Evolutionary conservation across 805 yeast species (phyloP).

Genomic region (Candida berthetii): DNA sequence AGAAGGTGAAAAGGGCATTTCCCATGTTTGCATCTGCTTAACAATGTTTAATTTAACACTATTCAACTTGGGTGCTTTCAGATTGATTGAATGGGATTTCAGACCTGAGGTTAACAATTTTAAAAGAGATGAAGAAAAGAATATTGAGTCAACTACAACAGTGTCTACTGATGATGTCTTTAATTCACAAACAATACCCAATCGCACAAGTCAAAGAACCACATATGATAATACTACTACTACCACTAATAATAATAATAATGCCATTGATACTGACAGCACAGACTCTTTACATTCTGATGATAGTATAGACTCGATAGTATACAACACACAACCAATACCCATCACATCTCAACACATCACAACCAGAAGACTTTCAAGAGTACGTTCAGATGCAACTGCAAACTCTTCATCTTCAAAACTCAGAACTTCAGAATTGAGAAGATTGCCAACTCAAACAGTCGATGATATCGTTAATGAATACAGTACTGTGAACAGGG

Average conservation of each 20-base stretch:
- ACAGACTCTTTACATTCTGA: too few species aligned
- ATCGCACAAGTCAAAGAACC: background rate
- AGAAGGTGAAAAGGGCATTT: slow-evolving; percentile 66
- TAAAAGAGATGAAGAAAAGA: slow-evolving; percentile 11
- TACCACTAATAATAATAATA: too few species aligned
- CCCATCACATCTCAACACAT: background rate
- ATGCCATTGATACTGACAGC: too few species aligned
- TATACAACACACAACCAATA: background rate
- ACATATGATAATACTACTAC: background rate
- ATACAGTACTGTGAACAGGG: slow-evolving; percentile 19
- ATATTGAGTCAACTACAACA: background rate
- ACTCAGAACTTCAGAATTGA: slow-evolving; percentile 2
- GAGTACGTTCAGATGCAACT: slow-evolving; percentile 5
- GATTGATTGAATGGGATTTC: slow-evolving; percentile 64
- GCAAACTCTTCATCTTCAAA: background rate
- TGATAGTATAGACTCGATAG: too few species aligned
- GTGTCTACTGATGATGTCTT: slow-evolving; percentile 4
- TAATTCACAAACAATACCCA: slow-evolving; percentile 13
- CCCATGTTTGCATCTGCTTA: slow-evolving; percentile 70
- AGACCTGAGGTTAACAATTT: slow-evolving; percentile 20
- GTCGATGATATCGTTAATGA: slow-evolving; percentile 38
- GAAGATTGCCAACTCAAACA: slow-evolving; percentile 30
- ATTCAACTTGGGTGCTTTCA: slow-evolving; percentile 70
- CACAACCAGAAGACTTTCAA: background rate
- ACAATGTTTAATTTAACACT: slow-evolving; percentile 59